These are phyloP conservation scores for Anethum foeniculum DNA, from an alignment of 140 eudicot species.

Conservation along the genomic window DNA sequence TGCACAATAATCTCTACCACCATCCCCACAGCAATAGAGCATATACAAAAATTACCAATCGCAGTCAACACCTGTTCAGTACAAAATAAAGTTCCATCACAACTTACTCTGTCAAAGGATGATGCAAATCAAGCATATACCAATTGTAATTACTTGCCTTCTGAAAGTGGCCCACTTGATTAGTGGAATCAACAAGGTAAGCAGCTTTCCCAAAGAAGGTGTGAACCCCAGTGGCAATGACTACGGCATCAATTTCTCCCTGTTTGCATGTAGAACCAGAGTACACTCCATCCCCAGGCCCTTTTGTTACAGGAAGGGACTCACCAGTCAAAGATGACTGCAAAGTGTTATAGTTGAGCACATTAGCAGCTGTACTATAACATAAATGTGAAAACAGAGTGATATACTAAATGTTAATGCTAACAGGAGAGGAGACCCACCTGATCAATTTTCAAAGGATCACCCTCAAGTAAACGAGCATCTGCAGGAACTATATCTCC, in stretches of 20 bases:
- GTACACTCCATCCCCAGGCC: slow-evolving; percentile 93
- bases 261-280: slow-evolving; percentile 98
- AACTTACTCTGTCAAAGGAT: neutral
- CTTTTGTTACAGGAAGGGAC: slow-evolving; percentile 95
- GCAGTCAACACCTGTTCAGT: slow-evolving; percentile 79
- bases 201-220: slow-evolving; percentile 98
- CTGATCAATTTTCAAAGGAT: slow-evolving; percentile 91
- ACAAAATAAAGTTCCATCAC: neutral
- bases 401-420: neutral
- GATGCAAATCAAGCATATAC: neutral
- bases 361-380: slow-evolving; percentile 11
- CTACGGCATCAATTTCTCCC: slow-evolving; percentile 90
- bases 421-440: slow-evolving; percentile 21
- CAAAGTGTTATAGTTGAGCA: slow-evolving; percentile 7
- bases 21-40: slow-evolving; percentile 98
- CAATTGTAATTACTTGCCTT: slow-evolving; percentile 39
- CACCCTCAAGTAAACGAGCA: slow-evolving; percentile 94
- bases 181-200: slow-evolving; percentile 87
- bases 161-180: slow-evolving; percentile 94
- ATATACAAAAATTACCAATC: slow-evolving; percentile 91
- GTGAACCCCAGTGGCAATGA: slow-evolving; percentile 95
- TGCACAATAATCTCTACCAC: slow-evolving; percentile 75
- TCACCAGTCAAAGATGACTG: slow-evolving; percentile 96
- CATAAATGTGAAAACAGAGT: neutral
- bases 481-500: slow-evolving; percentile 96